Conservation (phyloP, 257 asterid genomes). For the Verbena officinalis region DNA sequence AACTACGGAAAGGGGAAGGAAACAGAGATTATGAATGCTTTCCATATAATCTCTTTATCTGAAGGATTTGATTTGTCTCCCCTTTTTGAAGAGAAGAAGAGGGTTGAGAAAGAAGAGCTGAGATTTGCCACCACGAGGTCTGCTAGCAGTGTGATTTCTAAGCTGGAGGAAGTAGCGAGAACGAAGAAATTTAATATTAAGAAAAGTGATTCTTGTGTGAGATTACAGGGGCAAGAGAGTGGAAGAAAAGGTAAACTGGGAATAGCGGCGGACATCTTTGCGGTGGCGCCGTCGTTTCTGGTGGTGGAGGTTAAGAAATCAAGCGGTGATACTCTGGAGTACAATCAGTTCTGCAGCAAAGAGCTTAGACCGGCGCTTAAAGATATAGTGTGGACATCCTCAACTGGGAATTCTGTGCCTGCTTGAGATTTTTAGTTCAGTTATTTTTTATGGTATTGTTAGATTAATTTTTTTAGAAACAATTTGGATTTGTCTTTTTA, state of each 20-base stretch:
- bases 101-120: slow-evolving; percentile 49
- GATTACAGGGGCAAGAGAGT: slow-evolving; percentile 53
- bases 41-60: slow-evolving; percentile 67
- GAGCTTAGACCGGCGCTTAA: slow-evolving; percentile 73
- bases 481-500: neutral
- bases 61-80: slow-evolving; percentile 66
- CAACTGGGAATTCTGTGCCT: slow-evolving; percentile 39
- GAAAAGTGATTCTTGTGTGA: slow-evolving; percentile 65
- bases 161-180: slow-evolving; percentile 67
- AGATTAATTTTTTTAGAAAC: neutral
- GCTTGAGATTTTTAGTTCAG: slow-evolving; percentile 28
- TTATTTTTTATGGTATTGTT: neutral
- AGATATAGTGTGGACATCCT: slow-evolving; percentile 63
- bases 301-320: slow-evolving; percentile 80
- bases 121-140: slow-evolving; percentile 64
- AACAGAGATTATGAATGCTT: slow-evolving; percentile 56
- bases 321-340: slow-evolving; percentile 74
- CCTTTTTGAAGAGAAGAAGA: slow-evolving; percentile 58
- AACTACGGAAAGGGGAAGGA: slow-evolving; percentile 39
- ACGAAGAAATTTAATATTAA: slow-evolving; percentile 58
- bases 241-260: slow-evolving; percentile 85
- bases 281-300: slow-evolving; percentile 55
- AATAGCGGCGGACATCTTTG: slow-evolving; percentile 61
- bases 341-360: slow-evolving; percentile 65
- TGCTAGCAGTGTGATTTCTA: slow-evolving; percentile 71